These are phyloP conservation scores for Arbutus unedo DNA, from an alignment of 148 eudicot genomes.

Conservation along the genomic window DNA sequence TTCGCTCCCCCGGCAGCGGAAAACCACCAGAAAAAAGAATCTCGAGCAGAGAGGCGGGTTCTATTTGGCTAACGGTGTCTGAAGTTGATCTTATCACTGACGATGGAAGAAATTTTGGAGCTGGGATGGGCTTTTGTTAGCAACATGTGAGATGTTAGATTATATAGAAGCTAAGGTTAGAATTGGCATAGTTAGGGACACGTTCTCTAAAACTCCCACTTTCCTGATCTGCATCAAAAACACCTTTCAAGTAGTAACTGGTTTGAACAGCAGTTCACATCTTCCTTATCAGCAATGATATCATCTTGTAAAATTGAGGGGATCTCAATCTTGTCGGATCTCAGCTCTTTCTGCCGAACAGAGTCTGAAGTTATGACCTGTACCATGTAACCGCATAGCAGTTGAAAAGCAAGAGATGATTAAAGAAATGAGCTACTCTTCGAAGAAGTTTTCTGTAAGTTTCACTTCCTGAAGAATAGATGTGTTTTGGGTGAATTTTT, in stretches of 20 bases:
- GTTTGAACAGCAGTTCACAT: not conserved
- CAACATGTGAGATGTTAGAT: not conserved
- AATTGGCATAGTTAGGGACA: not conserved
- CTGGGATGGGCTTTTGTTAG: not conserved
- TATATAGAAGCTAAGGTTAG: not conserved
- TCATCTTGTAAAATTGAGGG: not conserved
- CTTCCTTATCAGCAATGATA: not conserved
- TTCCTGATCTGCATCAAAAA: not conserved
- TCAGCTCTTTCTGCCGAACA: not conserved
- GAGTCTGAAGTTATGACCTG: constrained; percentile 1
- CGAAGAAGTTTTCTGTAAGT: constrained; percentile 17
- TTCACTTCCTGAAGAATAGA: constrained; percentile 26
- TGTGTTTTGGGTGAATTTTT: not conserved
- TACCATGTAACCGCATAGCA: not conserved
- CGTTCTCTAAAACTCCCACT: not conserved
- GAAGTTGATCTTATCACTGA: not conserved
- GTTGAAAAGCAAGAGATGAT: constrained; percentile 9
- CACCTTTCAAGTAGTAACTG: not conserved
- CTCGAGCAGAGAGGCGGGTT: too few species aligned
- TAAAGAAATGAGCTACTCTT: constrained; percentile 13
- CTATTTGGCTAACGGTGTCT: not conserved
- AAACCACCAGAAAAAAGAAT: too few species aligned
- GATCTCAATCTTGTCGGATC: not conserved
- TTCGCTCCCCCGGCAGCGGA: too few species aligned
- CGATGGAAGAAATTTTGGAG: not conserved